Percentiles rank a stretch among this genome's conserved stretches.
Conservation (phyloP, 805 yeast genomes). For the Maudiozyma serrabonitensis region DNA sequence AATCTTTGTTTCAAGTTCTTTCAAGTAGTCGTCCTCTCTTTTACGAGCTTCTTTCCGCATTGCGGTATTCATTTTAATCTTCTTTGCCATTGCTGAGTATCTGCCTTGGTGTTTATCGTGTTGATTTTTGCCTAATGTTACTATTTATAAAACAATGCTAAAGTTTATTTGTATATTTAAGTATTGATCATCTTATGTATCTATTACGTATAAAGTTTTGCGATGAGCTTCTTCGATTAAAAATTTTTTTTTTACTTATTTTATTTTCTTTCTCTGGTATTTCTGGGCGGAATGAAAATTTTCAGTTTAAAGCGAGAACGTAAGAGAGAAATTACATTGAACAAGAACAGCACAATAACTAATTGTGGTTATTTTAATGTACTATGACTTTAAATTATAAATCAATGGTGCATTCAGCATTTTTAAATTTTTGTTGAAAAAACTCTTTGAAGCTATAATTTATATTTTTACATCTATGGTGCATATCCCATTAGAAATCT, state of each 20-base stretch:
- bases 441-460: not conserved
- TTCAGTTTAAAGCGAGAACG: not conserved
- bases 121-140: not conserved
- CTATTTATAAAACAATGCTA: not conserved
- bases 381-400: too few species aligned
- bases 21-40: constrained; percentile 30
- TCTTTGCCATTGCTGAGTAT: constrained; percentile 29
- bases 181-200: too few species aligned
- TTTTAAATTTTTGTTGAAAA: too few species aligned
- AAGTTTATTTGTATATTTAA: not conserved
- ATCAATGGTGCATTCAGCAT: too few species aligned
- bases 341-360: not conserved
- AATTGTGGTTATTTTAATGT: too few species aligned
- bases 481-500: too few species aligned
- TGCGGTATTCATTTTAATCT: constrained; percentile 24
- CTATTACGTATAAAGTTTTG: not conserved
- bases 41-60: constrained; percentile 33
- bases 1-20: constrained; percentile 40
- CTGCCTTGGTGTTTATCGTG: not conserved
- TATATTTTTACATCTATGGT: too few species aligned
- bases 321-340: not conserved
- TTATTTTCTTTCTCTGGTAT: not conserved
- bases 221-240: constrained; percentile 8
- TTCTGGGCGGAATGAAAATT: not conserved
- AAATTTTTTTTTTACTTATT: not conserved